A percentile compares a stretch with the other conserved stretches of the same genome.
These are phyloP conservation scores for Monilinia fructicola DNA, from an alignment of 2,329 filamentous ascomycete species.

Conservation along the genomic window DNA sequence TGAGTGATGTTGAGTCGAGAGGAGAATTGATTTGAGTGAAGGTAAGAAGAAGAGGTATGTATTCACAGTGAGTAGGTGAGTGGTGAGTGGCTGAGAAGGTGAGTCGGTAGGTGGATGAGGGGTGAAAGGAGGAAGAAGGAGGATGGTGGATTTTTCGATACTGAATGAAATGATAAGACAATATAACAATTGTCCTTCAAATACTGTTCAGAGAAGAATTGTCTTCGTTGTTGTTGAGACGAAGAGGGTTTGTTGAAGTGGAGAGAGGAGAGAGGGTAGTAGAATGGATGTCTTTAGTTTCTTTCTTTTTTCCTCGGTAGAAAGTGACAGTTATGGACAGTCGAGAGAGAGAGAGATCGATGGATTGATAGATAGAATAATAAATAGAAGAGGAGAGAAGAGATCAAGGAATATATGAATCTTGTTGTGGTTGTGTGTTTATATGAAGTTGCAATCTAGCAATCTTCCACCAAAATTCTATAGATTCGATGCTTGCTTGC, in stretches of 20 bases:
- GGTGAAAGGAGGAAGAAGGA: neutral
- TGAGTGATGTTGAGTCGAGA: too few species aligned
- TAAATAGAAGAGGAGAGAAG: too few species aligned
- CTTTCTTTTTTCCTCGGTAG: constrained; percentile 26
- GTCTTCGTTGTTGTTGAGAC: constrained; percentile 19
- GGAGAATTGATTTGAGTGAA: constrained; percentile 3
- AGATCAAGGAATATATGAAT: constrained; percentile 27
- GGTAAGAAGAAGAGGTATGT: neutral
- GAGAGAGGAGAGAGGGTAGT: neutral
- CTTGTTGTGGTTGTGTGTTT: neutral
- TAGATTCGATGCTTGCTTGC: too few species aligned
- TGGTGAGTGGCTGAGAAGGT: too few species aligned
- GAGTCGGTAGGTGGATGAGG: neutral
- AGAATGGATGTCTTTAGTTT: constrained; percentile 17
- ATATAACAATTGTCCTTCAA: neutral
- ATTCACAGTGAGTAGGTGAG: too few species aligned
- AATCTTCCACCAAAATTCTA: constrained; percentile 21
- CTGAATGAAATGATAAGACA: constrained; percentile 6
- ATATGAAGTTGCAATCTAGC: constrained; percentile 13
- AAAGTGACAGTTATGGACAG: constrained; percentile 36
- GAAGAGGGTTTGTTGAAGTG: neutral
- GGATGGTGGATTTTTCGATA: constrained; percentile 7
- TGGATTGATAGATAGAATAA: too few species aligned
- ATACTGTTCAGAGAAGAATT: constrained; percentile 8
- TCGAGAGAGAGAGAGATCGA: constrained; percentile 14